phyloP scores from a whole-genome alignment of 2,329 filamentous ascomycete species.

The Diplodia scrobiculata region DNA sequence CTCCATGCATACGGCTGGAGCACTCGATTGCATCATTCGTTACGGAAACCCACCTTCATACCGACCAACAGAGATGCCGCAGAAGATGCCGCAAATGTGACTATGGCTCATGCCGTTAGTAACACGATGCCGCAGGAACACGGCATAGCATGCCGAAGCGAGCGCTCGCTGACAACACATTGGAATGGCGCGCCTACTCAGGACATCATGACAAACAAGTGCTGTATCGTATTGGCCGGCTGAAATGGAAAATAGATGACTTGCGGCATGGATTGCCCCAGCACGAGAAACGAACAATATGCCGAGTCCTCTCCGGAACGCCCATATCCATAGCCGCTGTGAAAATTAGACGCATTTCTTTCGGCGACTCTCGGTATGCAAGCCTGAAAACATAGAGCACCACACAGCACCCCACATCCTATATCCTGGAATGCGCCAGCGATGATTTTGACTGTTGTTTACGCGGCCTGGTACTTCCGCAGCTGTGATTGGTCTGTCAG shows the following conservation, averaged over 20 bases:
- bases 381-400: not conserved
- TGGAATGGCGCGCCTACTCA: not conserved
- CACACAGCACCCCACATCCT: not conserved
- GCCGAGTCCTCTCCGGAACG: constrained; percentile 10
- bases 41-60: not conserved
- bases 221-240: not conserved
- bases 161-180: not conserved
- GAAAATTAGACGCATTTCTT: not conserved
- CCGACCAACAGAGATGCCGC: not conserved
- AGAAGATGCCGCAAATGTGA: not conserved
- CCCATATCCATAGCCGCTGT: not conserved
- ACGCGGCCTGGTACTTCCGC: constrained; percentile 37
- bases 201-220: not conserved
- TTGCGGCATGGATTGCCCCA: not conserved
- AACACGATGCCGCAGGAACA: not conserved
- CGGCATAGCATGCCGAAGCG: not conserved
- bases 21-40: not conserved
- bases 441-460: not conserved
- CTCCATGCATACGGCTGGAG: too few relatives aligned
- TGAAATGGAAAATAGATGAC: not conserved
- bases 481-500: constrained; percentile 33
- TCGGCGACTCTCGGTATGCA: not conserved
- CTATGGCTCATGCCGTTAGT: not conserved
- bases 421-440: constrained; percentile 14
- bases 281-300: constrained; percentile 4